Evolutionary conservation across 2,329 filamentous ascomycete genomes (phyloP), one percentile per base, ranked within the genome.

Genomic region (Fusarium brevicatenulatum): DNA sequence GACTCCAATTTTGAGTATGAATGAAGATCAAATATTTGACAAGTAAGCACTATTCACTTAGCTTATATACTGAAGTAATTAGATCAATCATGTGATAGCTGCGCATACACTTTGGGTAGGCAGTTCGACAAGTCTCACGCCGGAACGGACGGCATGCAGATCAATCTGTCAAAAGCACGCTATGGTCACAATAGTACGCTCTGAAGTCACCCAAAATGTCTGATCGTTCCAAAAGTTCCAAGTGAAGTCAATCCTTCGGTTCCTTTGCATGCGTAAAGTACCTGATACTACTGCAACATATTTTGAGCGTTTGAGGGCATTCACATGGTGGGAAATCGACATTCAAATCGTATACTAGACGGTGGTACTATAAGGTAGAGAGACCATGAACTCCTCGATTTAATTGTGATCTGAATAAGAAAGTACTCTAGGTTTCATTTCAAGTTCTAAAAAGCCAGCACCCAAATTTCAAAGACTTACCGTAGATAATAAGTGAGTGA

Each of bases 21-120:
- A 28, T 37, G 3, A 9, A 53, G 0, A 12, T 21, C 34, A 25
- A 36, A 36, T 21, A 4, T n/a, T 28, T 2, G 9, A 16, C 4
- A 37, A 11, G 3, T 32, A 28, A 37, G 28, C n/a, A n/a, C 30
- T 23, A 34, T 16, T 36, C 4, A 30, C 8, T 18, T 25, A 25
- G 30, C 23, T 49, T 57, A 30, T 37, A 30, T 50, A 19, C 13
- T 12, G 13, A 9, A 4, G 10, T 1, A 9, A n/a, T 28, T 18
- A 7, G 2, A 7, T 9, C 23, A 28, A 25, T 28, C 50, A 37
- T 53, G 34, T 37, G 50, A 37, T 53, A 9, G 32, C 2, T 4
- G 2, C 4, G 19, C 13, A 0, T 4, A 21, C 4, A 21, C 7
- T 28, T 37, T 28, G 2, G 18, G 7, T 1, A 12, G 3, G 1